Base-by-base conservation (phyloP, 139 green algal species). In the Chlamydomonas sp. region DNA sequence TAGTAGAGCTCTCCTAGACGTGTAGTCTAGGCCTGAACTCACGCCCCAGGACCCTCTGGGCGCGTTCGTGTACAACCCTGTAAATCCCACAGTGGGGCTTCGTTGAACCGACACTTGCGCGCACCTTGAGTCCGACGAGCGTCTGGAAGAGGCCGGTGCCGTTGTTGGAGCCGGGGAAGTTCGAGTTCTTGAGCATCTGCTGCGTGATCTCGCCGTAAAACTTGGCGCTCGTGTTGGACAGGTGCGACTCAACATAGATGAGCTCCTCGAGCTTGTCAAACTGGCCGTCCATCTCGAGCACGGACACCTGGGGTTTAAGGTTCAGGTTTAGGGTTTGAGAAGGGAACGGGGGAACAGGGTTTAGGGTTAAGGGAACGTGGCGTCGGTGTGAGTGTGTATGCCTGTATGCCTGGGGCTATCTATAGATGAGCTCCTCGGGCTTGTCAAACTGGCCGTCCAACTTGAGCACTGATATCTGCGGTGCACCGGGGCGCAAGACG, bases 201-300 rank as follows among this genome's bases (percentile, higher is more conserved):
- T 99, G 95, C 1, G 95, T 99, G 76, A 99, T 96, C 90, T 99
- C 95, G 54, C 94, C 90, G 69, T 96, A 96, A 81, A 95, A 97
- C 88, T 99, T 99, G 84, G 94, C 84, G 37, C 67, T 87, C 50
- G 95, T 99, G 92, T 96, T 97, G 80, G 73, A 89, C 60, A 99
- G 87, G 82, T 98, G 94, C 77, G 83, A 93, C 91, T 99, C 95
- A 58, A 99, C 92, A 80, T 99, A 99, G 88, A 99, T 99, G 34
- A 99, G 91, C 91, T 99, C 95, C 89, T 99, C 94, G 48, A 99
- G 87, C 88, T 97, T 97, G 85, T 99, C 94, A 75, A 99, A 99
- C 83, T 96, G 88, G 69, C 91, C 94, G 70, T 97, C 92, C 91
- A 98, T 97, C 83, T 98, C 94, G 69, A 98, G 79, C 4, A 97